A percentile compares a stretch with the other conserved stretches of the same genome.
phyloP scores from a whole-genome alignment of 2,329 filamentous ascomycete species.

The Colletotrichum costaricense region DNA sequence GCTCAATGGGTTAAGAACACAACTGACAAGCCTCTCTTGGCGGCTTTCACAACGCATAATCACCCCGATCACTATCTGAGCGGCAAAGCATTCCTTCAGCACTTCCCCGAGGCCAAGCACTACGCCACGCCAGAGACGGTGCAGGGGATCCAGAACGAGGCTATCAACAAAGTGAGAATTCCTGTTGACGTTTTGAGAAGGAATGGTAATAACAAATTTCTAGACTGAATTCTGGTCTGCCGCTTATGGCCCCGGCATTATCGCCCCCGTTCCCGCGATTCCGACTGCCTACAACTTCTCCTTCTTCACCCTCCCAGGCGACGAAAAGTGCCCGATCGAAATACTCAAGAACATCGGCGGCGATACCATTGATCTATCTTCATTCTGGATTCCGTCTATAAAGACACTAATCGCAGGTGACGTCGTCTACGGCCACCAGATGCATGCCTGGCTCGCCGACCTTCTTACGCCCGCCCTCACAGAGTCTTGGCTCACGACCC shows the following conservation, averaged over 20 bases:
- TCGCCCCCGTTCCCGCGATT: conserved; percentile 10
- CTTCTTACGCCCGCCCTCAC: conserved; percentile 22
- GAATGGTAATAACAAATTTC: background rate
- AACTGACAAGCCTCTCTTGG: conserved; percentile 25
- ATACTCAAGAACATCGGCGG: conserved; percentile 9
- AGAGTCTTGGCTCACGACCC: conserved; percentile 17
- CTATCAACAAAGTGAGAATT: background rate
- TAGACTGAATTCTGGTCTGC: conserved; percentile 13
- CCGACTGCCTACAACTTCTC: conserved; percentile 27
- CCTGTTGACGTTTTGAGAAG: background rate
- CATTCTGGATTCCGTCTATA: conserved; percentile 26
- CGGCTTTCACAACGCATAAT: conserved; percentile 18
- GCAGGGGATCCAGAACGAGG: conserved; percentile 8
- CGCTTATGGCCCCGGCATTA: background rate
- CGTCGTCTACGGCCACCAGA: conserved; percentile 22
- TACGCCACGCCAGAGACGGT: conserved; percentile 16
- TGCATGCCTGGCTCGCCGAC: conserved; percentile 33
- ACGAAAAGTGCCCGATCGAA: conserved; percentile 19
- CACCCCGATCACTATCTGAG: conserved; percentile 33
- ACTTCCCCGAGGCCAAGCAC: conserved; percentile 23
- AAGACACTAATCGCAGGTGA: conserved; percentile 25
- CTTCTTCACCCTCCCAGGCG: conserved; percentile 23
- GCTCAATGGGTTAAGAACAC: conserved; percentile 24
- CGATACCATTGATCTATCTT: conserved; percentile 21
- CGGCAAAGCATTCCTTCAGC: conserved; percentile 14